Base-by-base conservation (phyloP, 108 stramenopile genomes). In the Nitzschia sp. region DNA sequence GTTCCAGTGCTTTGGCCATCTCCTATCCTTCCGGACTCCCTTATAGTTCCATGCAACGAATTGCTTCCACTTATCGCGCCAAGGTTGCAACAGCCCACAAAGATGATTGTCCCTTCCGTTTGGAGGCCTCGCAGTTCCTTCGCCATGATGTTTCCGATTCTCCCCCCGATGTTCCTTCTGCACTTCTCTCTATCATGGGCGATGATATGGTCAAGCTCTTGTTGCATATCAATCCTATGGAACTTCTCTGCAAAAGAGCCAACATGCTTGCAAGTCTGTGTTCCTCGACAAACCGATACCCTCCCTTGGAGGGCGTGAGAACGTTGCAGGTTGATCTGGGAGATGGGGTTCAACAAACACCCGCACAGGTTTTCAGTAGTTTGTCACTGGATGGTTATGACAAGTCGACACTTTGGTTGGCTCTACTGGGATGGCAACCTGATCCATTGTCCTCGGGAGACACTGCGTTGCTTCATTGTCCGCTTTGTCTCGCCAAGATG, bases 1-100 rank as follows among this genome's bases (percentile, higher is more conserved):
- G 86, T 65, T 39, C 61, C 44, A 57, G 79, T 12, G 73, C 76
- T 19, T 57, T 87, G 0, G 80, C 81, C 14, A 63, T 87, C 8
- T 29, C 73, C 34, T 15, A 74, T 72, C 65, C 65, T 67, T 70
- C 79, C 56, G 37, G 67, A 53, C 39, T 80, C 71, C 63, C 66
- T 14, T 15, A 56, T 3, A 67, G 70, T 12, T 51, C 69, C 9
- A 59, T 29, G 51, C 66, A 73, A 66, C 59, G 41, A 38, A 53
- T 79, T 51, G 67, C 64, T 48, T 17, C 40, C 20, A 46, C 67
- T 9, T 74, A 73, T 48, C 57, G 71, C n/a, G 24, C 53, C 42
- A 63, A 65, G 56, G 15, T 75, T 37, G 52, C 66, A 52, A 51
- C 41, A 29, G 58, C 21, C 38, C 78, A 79, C 41, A 60, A 48